Evolutionary conservation across 345 rosid species (phyloP).

Genomic region (Raphanus raphanistrum): DNA sequence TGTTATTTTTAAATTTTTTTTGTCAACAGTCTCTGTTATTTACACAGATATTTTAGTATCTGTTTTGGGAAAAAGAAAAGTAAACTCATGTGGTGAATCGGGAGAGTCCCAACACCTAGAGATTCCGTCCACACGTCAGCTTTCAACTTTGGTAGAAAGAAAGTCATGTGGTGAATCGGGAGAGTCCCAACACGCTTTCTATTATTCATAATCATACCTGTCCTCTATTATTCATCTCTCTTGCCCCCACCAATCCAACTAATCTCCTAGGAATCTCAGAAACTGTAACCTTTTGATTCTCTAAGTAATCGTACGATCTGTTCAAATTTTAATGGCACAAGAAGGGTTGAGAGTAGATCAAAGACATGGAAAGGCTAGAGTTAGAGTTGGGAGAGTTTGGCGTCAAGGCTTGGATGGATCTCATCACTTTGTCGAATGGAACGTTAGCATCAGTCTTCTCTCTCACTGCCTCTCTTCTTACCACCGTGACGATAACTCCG

Average conservation of each 20-base stretch:
- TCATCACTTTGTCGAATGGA: conserved; percentile 81
- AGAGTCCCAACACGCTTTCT: neutral
- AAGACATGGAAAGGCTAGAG: conserved; percentile 82
- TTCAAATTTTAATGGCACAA: conserved; percentile 43
- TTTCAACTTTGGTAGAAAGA: too few species aligned
- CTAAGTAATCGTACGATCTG: neutral
- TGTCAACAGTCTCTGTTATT: too few species aligned
- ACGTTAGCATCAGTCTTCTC: conserved; percentile 64
- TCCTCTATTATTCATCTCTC: neutral
- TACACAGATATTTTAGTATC: too few species aligned
- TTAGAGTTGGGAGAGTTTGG: conserved; percentile 90
- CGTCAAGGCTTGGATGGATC: conserved; percentile 47
- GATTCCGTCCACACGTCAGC: too few species aligned
- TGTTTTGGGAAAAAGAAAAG: too few species aligned
- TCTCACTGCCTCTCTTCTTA: conserved; percentile 79
- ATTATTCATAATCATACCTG: too few species aligned
- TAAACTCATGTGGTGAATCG: too few species aligned
- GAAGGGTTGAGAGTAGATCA: conserved; percentile 68
- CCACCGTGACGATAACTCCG: conserved; percentile 65
- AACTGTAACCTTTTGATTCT: neutral
- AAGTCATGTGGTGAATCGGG: neutral
- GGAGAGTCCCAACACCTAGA: too few species aligned
- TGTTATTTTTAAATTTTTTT: too few species aligned
- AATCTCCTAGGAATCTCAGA: neutral
- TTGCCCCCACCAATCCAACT: neutral